These are phyloP conservation scores for Ogataea haglerorum DNA, from an alignment of 805 yeast species.

Conservation along the genomic window DNA sequence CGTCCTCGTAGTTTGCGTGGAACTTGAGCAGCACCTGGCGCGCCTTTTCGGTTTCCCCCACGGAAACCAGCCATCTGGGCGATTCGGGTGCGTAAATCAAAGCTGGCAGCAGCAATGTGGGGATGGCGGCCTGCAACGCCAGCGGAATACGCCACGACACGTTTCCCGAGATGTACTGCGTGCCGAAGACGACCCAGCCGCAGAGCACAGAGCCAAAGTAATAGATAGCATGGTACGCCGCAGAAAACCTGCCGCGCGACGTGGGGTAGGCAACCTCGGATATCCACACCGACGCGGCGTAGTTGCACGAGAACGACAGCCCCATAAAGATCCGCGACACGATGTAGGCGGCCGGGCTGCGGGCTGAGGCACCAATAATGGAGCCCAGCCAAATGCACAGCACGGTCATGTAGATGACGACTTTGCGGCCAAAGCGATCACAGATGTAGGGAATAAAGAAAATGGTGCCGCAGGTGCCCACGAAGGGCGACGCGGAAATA, in stretches of 20 bases:
- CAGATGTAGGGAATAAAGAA: constrained; percentile 17
- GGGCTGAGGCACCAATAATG: constrained; percentile 19
- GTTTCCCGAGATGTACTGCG: constrained; percentile 26
- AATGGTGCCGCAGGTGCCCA: constrained; percentile 19
- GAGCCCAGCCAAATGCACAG: constrained; percentile 17
- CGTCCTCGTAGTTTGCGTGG: constrained; percentile 36
- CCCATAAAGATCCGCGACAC: constrained; percentile 19
- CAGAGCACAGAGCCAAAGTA: constrained; percentile 42
- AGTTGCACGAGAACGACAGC: constrained; percentile 17
- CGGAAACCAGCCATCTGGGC: constrained; percentile 34
- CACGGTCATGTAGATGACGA: constrained; percentile 11
- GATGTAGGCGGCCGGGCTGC: constrained; percentile 18
- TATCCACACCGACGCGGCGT: constrained; percentile 18
- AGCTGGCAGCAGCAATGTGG: constrained; percentile 31
- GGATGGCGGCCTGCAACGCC: constrained; percentile 37
- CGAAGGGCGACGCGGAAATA: constrained; percentile 20
- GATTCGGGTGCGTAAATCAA: constrained; percentile 37
- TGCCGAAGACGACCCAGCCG: constrained; percentile 42
- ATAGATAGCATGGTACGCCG: constrained; percentile 40
- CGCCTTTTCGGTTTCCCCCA: constrained; percentile 34
- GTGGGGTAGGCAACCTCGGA: constrained; percentile 37
- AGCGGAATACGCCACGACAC: constrained; percentile 40
- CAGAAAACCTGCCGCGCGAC: constrained; percentile 30
- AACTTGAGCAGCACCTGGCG: constrained; percentile 29
- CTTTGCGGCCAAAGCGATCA: constrained; percentile 18